Conservation (phyloP, 2,329 filamentous ascomycete genomes). For the Helminthosporium solani region DNA sequence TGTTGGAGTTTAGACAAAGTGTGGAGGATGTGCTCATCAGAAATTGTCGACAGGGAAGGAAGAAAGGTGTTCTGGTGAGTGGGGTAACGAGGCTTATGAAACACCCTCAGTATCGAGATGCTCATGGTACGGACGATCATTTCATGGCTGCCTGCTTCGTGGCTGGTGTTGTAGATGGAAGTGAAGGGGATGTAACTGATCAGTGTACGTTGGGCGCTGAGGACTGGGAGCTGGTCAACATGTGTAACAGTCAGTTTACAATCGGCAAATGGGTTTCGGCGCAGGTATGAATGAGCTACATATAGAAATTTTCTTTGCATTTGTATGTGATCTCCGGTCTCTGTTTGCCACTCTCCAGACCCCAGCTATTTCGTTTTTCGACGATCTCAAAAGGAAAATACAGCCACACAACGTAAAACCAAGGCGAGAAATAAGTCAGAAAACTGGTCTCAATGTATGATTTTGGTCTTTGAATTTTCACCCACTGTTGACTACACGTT, state of each 20-base stretch:
- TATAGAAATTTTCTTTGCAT: no score
- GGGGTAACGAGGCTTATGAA: conserved; percentile 66
- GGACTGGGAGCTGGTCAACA: conserved; percentile 37
- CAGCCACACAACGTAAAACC: no score
- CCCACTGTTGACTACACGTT: no score
- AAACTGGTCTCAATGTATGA: no score
- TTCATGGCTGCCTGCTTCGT: conserved; percentile 67
- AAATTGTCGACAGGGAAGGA: conserved; percentile 50
- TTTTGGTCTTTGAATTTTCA: no score
- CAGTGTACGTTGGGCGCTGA: conserved; percentile 31
- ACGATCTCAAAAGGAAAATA: no score
- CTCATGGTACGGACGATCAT: conserved; percentile 70
- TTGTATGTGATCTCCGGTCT: no score
- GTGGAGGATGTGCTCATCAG: conserved; percentile 61
- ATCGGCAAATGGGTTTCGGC: conserved; percentile 22
- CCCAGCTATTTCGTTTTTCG: no score
- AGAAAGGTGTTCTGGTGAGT: conserved; percentile 50
- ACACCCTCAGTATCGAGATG: conserved; percentile 64
- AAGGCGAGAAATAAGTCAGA: no score
- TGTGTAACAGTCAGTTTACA: conserved; percentile 39
- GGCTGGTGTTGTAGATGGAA: conserved; percentile 49
- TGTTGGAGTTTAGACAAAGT: conserved; percentile 65
- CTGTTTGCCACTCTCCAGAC: no score
- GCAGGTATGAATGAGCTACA: background rate
- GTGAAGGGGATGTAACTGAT: conserved; percentile 13